These are phyloP conservation scores for Ophiosphaerella korrae DNA, from an alignment of 2,329 filamentous ascomycete species.

Conservation along the genomic window DNA sequence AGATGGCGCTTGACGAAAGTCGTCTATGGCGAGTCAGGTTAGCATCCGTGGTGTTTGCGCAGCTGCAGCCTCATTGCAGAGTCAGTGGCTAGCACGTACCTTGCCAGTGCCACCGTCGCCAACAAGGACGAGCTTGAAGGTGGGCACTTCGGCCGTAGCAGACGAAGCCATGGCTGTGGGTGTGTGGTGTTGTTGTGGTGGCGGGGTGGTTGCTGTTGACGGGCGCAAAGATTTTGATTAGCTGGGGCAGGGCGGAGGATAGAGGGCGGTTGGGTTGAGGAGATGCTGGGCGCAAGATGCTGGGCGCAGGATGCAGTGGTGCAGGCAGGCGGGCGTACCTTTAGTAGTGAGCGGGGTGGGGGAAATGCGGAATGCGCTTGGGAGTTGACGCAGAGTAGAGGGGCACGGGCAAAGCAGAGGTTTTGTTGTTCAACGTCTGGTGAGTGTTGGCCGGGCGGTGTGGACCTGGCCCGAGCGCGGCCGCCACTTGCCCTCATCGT, in stretches of 20 bases:
- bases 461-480: conserved; percentile 20
- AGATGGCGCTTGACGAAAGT: conserved; percentile 99
- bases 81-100: conserved; percentile 62
- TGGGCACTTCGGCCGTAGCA: conserved; percentile 67
- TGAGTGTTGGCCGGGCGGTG: conserved; percentile 38
- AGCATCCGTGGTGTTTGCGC: conserved; percentile 17
- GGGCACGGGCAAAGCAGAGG: conserved; percentile 35
- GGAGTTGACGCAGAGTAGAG: conserved; percentile 30
- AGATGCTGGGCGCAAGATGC: conserved; percentile 7
- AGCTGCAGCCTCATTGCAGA: neutral
- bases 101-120: conserved; percentile 99
- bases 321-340: conserved; percentile 23
- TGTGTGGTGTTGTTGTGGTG: conserved; percentile 27
- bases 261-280: conserved; percentile 24
- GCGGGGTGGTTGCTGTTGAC: conserved; percentile 34
- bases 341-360: conserved; percentile 30
- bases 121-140: conserved; percentile 99
- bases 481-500: conserved; percentile 18
- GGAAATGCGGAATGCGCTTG: conserved; percentile 26
- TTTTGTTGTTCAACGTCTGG: conserved; percentile 37
- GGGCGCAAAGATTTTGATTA: conserved; percentile 2
- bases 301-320: conserved; percentile 12
- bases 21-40: conserved; percentile 65
- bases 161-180: conserved; percentile 60
- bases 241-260: conserved; percentile 32